These are phyloP conservation scores for Saprolegnia parasitica DNA, from an alignment of 352 stramenopile species.

Conservation along the genomic window DNA sequence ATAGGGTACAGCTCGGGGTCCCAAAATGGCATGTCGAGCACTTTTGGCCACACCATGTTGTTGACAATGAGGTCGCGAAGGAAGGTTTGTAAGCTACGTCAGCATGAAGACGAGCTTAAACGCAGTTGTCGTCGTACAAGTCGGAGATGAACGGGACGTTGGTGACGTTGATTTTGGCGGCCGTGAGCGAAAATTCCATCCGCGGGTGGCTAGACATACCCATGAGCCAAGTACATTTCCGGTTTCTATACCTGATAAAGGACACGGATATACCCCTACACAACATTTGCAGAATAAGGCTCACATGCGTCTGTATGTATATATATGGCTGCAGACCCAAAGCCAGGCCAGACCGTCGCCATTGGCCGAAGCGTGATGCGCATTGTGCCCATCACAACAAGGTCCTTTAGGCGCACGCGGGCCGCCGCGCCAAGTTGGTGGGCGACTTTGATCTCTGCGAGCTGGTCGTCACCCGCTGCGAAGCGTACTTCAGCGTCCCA, in stretches of 20 bases:
- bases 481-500: constrained; percentile 63
- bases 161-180: constrained; percentile 78
- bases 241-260: constrained; percentile 54
- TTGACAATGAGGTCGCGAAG: constrained; percentile 66
- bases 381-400: constrained; percentile 64
- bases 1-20: constrained; percentile 32
- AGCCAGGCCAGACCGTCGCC: constrained; percentile 62
- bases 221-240: background rate
- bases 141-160: constrained; percentile 78
- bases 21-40: constrained; percentile 64
- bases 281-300: background rate
- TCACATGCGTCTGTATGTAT: background rate
- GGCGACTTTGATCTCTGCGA: constrained; percentile 61
- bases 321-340: constrained; percentile 33
- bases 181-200: constrained; percentile 73
- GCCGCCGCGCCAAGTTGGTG: constrained; percentile 55
- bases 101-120: background rate
- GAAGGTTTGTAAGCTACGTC: constrained; percentile 62
- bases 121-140: constrained; percentile 43
- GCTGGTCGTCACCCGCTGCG: constrained; percentile 53
- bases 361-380: constrained; percentile 70
- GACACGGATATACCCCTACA: constrained; percentile 50
- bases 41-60: constrained; percentile 75
- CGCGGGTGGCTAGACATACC: constrained; percentile 42
- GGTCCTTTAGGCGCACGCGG: constrained; percentile 52